These are phyloP conservation scores for Galium porrigens DNA, from an alignment of 305 asterid genomes.

Conservation along the genomic window DNA sequence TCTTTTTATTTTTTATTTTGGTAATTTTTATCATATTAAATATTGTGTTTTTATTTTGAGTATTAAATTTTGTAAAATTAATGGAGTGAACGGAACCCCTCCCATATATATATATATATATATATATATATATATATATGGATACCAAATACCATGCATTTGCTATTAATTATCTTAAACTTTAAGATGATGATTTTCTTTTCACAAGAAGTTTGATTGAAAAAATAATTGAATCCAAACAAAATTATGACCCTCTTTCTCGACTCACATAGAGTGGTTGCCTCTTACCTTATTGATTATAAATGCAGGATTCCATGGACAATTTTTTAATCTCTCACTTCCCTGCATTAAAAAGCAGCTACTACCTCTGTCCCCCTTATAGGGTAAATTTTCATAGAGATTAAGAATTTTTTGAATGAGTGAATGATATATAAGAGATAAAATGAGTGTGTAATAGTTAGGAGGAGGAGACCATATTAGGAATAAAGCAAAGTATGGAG, in stretches of 20 bases:
- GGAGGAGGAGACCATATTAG: not conserved
- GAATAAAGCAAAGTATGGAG: no score
- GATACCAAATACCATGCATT: no score
- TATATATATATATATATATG: no score
- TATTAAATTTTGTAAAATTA: no score
- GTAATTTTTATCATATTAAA: no score
- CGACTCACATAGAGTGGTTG: not conserved
- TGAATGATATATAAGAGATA: not conserved
- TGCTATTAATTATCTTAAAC: not conserved
- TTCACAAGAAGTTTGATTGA: not conserved
- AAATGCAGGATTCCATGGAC: not conserved
- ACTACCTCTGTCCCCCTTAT: not conserved
- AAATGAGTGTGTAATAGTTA: not conserved
- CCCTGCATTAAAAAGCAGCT: not conserved
- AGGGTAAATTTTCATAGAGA: not conserved
- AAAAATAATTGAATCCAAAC: not conserved
- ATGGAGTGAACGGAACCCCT: no score
- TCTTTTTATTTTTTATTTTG: no score
- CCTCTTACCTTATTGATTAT: not conserved
- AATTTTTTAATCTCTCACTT: not conserved
- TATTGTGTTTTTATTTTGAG: no score
- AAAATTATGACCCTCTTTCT: not conserved
- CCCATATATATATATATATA: no score
- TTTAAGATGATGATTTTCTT: not conserved
- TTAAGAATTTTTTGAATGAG: not conserved